These are phyloP conservation scores for Apiotrichum veenhuisii DNA, from an alignment of 1,284 basidiomycete genomes.

Conservation along the genomic window DNA sequence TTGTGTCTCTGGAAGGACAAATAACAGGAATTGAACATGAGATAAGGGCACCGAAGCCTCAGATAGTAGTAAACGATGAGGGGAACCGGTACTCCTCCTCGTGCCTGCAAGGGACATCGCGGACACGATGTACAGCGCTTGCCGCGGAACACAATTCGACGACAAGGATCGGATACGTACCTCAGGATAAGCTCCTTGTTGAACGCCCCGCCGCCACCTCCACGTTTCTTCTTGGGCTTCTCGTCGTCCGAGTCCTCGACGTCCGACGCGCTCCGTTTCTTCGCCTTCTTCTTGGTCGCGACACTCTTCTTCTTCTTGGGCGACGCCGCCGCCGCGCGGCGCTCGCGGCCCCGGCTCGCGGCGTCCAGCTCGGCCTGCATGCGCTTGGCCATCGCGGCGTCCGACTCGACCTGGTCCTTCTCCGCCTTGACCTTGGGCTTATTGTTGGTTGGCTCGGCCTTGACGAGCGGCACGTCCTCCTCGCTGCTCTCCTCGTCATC, in stretches of 20 bases:
- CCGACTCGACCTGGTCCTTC: slow-evolving; percentile 21
- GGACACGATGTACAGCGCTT: too few relatives aligned
- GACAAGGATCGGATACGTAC: slow-evolving; percentile 20
- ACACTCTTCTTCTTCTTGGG: slow-evolving; percentile 39
- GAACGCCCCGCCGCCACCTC: slow-evolving; percentile 44
- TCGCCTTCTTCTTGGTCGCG: slow-evolving; percentile 20
- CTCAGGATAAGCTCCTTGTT: slow-evolving; percentile 49
- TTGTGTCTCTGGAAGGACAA: too few relatives aligned
- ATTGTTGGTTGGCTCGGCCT: slow-evolving; percentile 13
- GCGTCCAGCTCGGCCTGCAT: slow-evolving; percentile 34
- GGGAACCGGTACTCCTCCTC: too few relatives aligned
- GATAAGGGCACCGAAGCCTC: too few relatives aligned
- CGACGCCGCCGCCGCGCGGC: slow-evolving; percentile 15
- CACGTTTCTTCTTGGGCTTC: slow-evolving; percentile 25
- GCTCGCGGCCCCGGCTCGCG: slow-evolving; percentile 14
- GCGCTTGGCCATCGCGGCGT: slow-evolving; percentile 30
- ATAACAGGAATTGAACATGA: too few relatives aligned
- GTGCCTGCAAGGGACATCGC: too few relatives aligned
- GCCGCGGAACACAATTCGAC: too few relatives aligned
- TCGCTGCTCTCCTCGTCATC: neutral
- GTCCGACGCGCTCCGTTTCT: slow-evolving; percentile 16
- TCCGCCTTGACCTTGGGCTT: slow-evolving; percentile 14
- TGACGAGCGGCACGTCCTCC: neutral
- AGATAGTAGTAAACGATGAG: too few relatives aligned
- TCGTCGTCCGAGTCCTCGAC: slow-evolving; percentile 24